Percentiles rank a stretch among this genome's conserved stretches.
phyloP scores from a whole-genome alignment of 305 asterid species.

The Ilex paraguariensis region DNA sequence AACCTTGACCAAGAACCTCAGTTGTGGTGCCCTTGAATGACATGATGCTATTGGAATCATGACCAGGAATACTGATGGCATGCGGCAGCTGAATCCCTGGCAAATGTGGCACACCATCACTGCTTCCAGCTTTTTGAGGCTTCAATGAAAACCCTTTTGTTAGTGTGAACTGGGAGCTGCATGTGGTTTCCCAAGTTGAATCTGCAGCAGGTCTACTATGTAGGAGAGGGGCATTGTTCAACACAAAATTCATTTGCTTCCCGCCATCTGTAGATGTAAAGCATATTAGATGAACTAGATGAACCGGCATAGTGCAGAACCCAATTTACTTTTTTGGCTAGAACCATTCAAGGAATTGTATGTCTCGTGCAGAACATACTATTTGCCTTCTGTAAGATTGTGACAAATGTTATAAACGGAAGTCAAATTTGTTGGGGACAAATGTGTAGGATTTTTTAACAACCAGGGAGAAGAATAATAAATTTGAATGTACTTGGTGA shows the following conservation, averaged over 20 bases:
- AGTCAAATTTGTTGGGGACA: too few relatives aligned
- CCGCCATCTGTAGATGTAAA: conserved; percentile 39
- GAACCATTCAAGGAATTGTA: too few relatives aligned
- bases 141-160: conserved; percentile 43
- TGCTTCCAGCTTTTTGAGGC: conserved; percentile 35
- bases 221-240: conserved; percentile 35
- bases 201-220: conserved; percentile 34
- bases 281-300: conserved; percentile 1
- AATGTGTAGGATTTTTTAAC: too few relatives aligned
- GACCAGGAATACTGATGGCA: conserved; percentile 34
- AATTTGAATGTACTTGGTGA: too few relatives aligned
- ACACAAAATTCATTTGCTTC: conserved; percentile 41
- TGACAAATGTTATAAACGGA: too few relatives aligned
- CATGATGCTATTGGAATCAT: conserved; percentile 34
- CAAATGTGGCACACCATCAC: conserved; percentile 36
- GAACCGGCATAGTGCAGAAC: not conserved
- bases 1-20: conserved; percentile 53
- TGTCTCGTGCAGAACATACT: too few relatives aligned
- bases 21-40: conserved; percentile 39
- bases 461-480: too few relatives aligned
- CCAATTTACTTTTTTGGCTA: not conserved
- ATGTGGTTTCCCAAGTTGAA: conserved; percentile 44
- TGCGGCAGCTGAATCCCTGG: conserved; percentile 40
- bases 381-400: too few relatives aligned
- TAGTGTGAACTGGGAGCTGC: conserved; percentile 58